Percentiles rank a stretch among this genome's conserved stretches.
Conservation (phyloP, 441 rosid genomes). For the Viola pubescens region DNA sequence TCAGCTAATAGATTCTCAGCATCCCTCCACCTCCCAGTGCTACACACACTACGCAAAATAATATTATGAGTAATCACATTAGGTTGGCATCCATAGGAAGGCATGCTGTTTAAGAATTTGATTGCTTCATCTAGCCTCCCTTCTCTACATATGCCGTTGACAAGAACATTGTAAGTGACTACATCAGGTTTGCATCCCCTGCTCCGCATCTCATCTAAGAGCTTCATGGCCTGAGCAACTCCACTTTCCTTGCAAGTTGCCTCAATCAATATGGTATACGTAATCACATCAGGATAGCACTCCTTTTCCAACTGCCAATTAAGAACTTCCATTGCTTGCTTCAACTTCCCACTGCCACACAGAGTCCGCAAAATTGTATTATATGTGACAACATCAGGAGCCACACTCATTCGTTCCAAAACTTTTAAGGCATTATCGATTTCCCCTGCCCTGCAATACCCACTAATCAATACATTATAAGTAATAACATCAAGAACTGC, state of each 20-base stretch:
- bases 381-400: constrained; percentile 73
- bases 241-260: constrained; percentile 79
- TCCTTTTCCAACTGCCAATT: constrained; percentile 50
- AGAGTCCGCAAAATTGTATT: constrained; percentile 69
- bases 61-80: constrained; percentile 75
- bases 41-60: constrained; percentile 73
- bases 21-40: constrained; percentile 85
- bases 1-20: constrained; percentile 70
- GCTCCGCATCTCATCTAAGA: constrained; percentile 74
- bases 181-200: constrained; percentile 79
- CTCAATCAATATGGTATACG: constrained; percentile 80
- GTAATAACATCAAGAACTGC: constrained; percentile 71
- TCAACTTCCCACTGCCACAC: constrained; percentile 64
- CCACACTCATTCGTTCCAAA: constrained; percentile 64
- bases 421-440: constrained; percentile 53
- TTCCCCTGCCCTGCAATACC: constrained; percentile 76
- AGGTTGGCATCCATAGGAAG: constrained; percentile 64
- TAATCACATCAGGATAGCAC: constrained; percentile 69
- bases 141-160: constrained; percentile 81
- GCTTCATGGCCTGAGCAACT: constrained; percentile 79
- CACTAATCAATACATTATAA: constrained; percentile 67
- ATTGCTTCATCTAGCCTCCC: constrained; percentile 84
- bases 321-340: constrained; percentile 76
- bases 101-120: constrained; percentile 58
- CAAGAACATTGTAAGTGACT: constrained; percentile 76